Evolutionary conservation across 2,329 filamentous ascomycete genomes (phyloP), one percentile per base, ranked within the genome.

Genomic region (Talaromyces amestolkiae): DNA sequence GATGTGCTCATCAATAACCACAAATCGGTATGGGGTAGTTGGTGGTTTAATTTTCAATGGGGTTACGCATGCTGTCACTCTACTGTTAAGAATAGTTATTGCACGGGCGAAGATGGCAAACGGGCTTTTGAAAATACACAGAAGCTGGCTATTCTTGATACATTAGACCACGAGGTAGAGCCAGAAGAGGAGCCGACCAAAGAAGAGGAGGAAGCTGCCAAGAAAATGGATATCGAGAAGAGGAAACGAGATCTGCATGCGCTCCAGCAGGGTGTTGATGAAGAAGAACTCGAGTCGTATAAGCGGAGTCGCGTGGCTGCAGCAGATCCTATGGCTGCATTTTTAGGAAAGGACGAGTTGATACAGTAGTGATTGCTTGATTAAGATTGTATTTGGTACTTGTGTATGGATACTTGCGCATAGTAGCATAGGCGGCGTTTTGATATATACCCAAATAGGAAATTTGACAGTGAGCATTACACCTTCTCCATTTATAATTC

Each of bases 21-120:
- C 79, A 92, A 87, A 3, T 89, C 90, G 0, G 89, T 97, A 3
- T 99, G 93, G 91, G 95, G 95, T 58, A 97, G 93, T 73, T 99
- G 95, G 95, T 99, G 95, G 95, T 87, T 88, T 62, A 89, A 92
- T 74, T 98, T 97, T 80, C 86, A 90, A 78, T 99, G 95, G 95
- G 95, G 95, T 1, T 99, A 97, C 78, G 86, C 91, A 24, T 99
- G 95, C 78, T 99, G 95, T 81, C 93, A 96, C 76, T 97, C 93
- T 0, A 89, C 88, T 24, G 87, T 96, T 68, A 97, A 96, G 80
- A 98, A 99, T 78, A 97, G 93, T 73, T 99, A 98, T 74, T 99
- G 95, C 77, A 98, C 94, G 0, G 95, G 95, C 31, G 92, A 95
- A 67, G 91, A 91, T 66, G 95, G 95, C 41, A 96, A 88, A 76